Evolutionary conservation across 2,329 filamentous ascomycete species (phyloP), one percentile per base, ranked within the genome.

Genomic region (Fonsecaea pugnacius): DNA sequence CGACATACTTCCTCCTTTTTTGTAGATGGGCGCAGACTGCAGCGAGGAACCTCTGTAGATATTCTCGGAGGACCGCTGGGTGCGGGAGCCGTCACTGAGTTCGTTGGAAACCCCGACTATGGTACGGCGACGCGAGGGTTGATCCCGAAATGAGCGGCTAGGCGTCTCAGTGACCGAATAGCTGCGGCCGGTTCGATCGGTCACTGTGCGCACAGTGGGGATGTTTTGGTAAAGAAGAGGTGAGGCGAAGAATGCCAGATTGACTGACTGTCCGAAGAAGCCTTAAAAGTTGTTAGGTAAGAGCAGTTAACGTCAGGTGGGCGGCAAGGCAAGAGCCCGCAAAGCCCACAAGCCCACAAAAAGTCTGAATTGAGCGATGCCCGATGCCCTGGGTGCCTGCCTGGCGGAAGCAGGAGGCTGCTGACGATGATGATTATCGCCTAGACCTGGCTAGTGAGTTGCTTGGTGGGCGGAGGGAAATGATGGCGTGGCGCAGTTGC

Each of bases 1-100:
- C 65, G 94, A 97, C 95, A 99, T 99, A 46, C 56, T 67, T 54
- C 68, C 67, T 35, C 69, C 62, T 62, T 62, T 64, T 33, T 53
- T 61, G 36, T 60, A 65, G 46, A 67, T 48, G 10, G 66, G 65
- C 38, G 63, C 65, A 53, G 61, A 69, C 32, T 69, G 58, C 4
- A 68, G 56, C 18, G 56, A 57, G 6, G 67, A 67, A 58, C 65
- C 62, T 65, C 66, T 65, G 61, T 66, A 68, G 52, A 66, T 54
- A 35, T 68, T 65, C 35, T 58, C 51, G 27, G 66, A 46, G 3
- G 55, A 51, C 18, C 58, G 50, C 58, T 61, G 63, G 24, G 40
- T 52, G 60, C 60, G 63, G 27, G 32, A 58, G 46, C 58, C 38
- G 18, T 38, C n/a, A 36, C 35, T n/a, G 32, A 60, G 32, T 64